These are phyloP conservation scores for Ogataea pilisensis DNA, from an alignment of 805 yeast genomes.

Conservation along the genomic window DNA sequence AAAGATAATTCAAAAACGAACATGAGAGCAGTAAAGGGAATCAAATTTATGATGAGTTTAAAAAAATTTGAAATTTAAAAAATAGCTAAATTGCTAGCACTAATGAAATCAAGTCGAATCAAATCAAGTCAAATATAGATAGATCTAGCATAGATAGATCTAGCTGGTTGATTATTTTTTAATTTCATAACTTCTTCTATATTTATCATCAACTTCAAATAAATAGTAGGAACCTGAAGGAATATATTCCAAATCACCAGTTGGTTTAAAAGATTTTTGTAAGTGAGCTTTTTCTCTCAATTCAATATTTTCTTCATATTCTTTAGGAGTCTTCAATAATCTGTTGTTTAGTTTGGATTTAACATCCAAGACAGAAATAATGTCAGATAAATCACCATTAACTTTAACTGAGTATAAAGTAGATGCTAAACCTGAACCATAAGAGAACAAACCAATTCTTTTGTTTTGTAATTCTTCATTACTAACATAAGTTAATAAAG, in stretches of 20 bases:
- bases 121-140: too few species aligned
- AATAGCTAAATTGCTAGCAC: too few species aligned
- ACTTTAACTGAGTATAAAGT: constrained; percentile 78
- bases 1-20: too few species aligned
- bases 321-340: constrained; percentile 62
- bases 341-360: constrained; percentile 66
- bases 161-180: constrained; percentile 57
- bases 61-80: too few species aligned
- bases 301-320: constrained; percentile 75
- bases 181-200: constrained; percentile 73
- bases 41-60: too few species aligned
- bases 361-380: constrained; percentile 62
- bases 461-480: constrained; percentile 71
- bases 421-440: constrained; percentile 97
- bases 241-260: constrained; percentile 71
- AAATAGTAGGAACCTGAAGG: constrained; percentile 79
- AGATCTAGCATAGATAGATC: too few species aligned
- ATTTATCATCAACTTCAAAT: constrained; percentile 79
- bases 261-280: constrained; percentile 73
- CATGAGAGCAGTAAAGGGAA: too few species aligned
- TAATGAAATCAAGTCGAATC: too few species aligned
- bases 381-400: constrained; percentile 71
- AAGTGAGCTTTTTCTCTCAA: constrained; percentile 89
- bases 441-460: constrained; percentile 90
- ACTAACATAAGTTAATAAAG: constrained; percentile 73